Conservation (phyloP, 129 eudicot genomes). For the Flaveria sonorensis region DNA sequence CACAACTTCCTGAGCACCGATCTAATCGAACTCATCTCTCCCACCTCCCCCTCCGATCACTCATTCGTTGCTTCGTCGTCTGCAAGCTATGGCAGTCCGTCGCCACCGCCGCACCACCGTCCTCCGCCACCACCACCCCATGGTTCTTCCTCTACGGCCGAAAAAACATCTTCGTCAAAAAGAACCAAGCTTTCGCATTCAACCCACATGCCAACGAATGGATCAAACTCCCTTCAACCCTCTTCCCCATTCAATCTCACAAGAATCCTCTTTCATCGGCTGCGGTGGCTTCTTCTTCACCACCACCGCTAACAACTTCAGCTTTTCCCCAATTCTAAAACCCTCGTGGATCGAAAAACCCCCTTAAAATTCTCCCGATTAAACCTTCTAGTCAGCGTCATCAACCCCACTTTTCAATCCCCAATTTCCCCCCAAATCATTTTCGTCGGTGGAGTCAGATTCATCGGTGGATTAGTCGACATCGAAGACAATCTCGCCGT, state of each 20-base stretch:
- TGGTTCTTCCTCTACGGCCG: constrained; percentile 60
- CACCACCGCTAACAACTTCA: constrained; percentile 39
- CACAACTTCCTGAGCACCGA: constrained; percentile 43
- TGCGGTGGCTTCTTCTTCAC: constrained; percentile 43
- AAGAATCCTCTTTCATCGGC: constrained; percentile 40
- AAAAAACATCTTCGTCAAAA: constrained; percentile 41
- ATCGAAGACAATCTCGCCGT: no score
- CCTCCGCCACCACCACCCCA: constrained; percentile 37
- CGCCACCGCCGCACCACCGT: constrained; percentile 39
- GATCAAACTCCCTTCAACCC: no score
- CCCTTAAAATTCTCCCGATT: no score
- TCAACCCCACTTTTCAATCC: no score
- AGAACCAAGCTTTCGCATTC: constrained; percentile 52
- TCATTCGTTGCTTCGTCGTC: no score
- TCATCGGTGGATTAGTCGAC: no score
- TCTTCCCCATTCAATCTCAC: constrained; percentile 25
- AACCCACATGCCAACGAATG: constrained; percentile 42
- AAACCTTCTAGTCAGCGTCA: no score
- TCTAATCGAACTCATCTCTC: constrained; percentile 51
- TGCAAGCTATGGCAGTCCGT: constrained; percentile 61
- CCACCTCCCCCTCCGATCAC: no score
- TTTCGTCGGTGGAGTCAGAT: no score
- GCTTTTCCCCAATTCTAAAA: constrained; percentile 43
- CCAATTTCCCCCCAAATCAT: no score
- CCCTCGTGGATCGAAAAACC: no score